Conservation (phyloP, 768 basidiomycete genomes). For the Tulasnella sp. region DNA sequence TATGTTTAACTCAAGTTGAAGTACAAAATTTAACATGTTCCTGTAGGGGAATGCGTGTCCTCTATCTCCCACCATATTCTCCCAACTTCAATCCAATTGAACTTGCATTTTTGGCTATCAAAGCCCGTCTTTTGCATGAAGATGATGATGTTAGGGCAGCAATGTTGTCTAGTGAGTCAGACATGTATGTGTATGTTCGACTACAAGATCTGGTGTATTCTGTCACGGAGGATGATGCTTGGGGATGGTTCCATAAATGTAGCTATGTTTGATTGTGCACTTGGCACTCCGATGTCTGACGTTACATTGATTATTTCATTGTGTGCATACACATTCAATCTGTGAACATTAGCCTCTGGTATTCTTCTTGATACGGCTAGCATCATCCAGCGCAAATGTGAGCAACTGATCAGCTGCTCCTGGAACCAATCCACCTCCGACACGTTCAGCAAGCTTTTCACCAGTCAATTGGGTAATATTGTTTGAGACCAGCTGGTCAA, state of each 20-base stretch:
- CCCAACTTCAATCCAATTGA: conserved; percentile 17
- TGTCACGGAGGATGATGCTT: conserved; percentile 3
- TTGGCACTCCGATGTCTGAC: neutral
- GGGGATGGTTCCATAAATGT: conserved; percentile 9
- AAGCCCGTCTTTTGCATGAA: conserved; percentile 2
- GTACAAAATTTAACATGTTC: neutral
- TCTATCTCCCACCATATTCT: conserved; percentile 14
- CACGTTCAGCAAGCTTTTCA: neutral
- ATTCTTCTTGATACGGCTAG: neutral
- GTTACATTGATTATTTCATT: neutral
- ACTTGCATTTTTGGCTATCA: conserved; percentile 13
- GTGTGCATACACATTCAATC: neutral
- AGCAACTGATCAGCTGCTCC: neutral
- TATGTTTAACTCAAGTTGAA: neutral
- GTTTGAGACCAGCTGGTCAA: too few relatives aligned
- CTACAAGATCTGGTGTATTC: conserved; percentile 1
- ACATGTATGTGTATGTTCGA: neutral
- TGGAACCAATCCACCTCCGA: neutral
- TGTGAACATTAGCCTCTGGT: neutral
- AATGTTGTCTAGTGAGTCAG: neutral
- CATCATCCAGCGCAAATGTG: neutral
- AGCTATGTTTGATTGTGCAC: conserved; percentile 3
- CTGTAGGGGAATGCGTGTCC: conserved; percentile 11
- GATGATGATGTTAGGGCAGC: neutral
- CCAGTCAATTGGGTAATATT: too few relatives aligned